phyloP scores from a whole-genome alignment of 2,329 filamentous ascomycete species.

The Fusarium floridanum region DNA sequence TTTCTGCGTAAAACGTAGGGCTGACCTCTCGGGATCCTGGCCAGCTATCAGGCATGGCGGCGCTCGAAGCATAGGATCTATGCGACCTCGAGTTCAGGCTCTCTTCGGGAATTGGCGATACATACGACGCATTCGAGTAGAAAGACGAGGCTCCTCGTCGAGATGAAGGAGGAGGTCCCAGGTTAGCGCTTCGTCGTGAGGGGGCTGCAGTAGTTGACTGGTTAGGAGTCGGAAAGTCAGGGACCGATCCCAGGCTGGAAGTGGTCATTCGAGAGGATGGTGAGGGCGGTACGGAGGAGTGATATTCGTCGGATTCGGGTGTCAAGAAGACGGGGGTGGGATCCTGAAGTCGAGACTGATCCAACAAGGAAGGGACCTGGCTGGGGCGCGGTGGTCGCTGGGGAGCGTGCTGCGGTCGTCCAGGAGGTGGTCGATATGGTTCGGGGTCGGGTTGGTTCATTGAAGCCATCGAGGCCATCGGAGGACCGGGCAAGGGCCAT shows the following conservation, averaged over 20 bases:
- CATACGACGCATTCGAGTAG: conserved; percentile 74
- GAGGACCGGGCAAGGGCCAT: conserved; percentile 64
- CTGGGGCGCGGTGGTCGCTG: conserved; percentile 72
- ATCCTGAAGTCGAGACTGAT: conserved; percentile 68
- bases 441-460: conserved; percentile 50
- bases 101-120: conserved; percentile 83
- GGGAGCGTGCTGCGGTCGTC: conserved; percentile 63
- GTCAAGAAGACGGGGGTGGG: conserved; percentile 64
- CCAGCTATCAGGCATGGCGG: conserved; percentile 78
- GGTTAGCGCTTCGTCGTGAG: conserved; percentile 63
- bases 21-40: conserved; percentile 61
- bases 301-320: conserved; percentile 50
- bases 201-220: conserved; percentile 42
- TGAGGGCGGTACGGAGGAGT: conserved; percentile 61
- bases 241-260: conserved; percentile 69
- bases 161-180: conserved; percentile 72
- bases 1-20: conserved; percentile 64
- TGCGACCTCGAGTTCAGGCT: conserved; percentile 68
- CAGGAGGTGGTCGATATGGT: conserved; percentile 65
- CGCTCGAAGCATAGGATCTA: conserved; percentile 78
- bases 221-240: conserved; percentile 67
- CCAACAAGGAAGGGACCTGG: conserved; percentile 69
- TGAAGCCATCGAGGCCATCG: conserved; percentile 51
- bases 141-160: conserved; percentile 73
- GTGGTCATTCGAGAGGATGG: conserved; percentile 64